A percentile compares a stretch with the other conserved stretches of the same genome.
These are phyloP conservation scores for Litchi chinensis DNA, from an alignment of 345 rosid genomes.

Conservation along the genomic window DNA sequence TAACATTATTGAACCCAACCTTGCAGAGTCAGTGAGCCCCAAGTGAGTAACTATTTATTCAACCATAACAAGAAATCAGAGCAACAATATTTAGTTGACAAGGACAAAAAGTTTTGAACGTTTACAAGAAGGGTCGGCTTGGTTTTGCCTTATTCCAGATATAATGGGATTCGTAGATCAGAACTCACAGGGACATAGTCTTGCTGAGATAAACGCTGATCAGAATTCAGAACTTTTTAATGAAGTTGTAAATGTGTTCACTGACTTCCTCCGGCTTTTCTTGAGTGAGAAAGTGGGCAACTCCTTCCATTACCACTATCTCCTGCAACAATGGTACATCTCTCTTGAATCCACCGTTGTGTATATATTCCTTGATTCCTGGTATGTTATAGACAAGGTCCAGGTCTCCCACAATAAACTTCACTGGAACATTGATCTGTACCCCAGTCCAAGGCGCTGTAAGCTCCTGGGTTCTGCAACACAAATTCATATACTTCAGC, in stretches of 20 bases:
- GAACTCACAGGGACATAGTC: not conserved
- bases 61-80: too few species aligned
- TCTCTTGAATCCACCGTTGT: not conserved
- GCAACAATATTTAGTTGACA: too few species aligned
- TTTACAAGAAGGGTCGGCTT: too few species aligned
- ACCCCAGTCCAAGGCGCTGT: slow-evolving; percentile 31
- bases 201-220: not conserved
- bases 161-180: not conserved
- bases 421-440: slow-evolving; percentile 32
- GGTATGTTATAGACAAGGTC: not conserved
- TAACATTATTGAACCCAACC: too few species aligned
- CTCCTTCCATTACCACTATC: not conserved
- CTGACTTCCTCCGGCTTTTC: slow-evolving; percentile 37
- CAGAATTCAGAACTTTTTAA: slow-evolving; percentile 27
- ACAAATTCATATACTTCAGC: not conserved
- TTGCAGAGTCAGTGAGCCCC: too few species aligned
- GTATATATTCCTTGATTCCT: not conserved
- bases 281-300: slow-evolving; percentile 15
- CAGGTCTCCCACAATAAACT: slow-evolving; percentile 12
- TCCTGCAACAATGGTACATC: not conserved
- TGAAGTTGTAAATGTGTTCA: slow-evolving; percentile 34
- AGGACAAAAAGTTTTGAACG: too few species aligned
- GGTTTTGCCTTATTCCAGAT: not conserved
- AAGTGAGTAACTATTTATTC: too few species aligned
- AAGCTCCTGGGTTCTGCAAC: slow-evolving; percentile 40